A percentile compares a stretch with the other conserved stretches of the same genome.
Evolutionary conservation across 2,329 filamentous ascomycete genomes (phyloP).

Genomic region (Chrysoporthe cubensis): DNA sequence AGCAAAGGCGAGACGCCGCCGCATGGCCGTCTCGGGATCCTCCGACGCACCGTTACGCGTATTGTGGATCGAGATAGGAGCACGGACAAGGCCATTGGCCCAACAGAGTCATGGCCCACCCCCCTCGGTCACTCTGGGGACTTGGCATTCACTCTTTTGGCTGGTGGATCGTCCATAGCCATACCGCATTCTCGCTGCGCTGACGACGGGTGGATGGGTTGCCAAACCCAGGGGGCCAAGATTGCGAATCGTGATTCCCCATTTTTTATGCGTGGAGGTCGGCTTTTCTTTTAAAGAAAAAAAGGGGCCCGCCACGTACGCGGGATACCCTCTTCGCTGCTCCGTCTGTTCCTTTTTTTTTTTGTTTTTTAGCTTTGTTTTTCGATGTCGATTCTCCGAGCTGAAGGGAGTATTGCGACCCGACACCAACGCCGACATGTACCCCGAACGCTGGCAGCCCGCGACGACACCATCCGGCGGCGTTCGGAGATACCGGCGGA

Average conservation of each 20-base stretch:
- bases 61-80: neutral
- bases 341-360: neutral
- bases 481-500: neutral
- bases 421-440: neutral
- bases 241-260: constrained; percentile 1
- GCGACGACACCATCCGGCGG: neutral
- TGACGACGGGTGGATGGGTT: neutral
- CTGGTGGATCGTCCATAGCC: neutral
- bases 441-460: neutral
- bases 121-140: neutral
- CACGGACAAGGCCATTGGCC: neutral
- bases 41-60: constrained; percentile 7
- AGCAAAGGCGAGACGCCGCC: neutral
- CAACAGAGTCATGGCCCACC: neutral
- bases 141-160: neutral
- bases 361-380: neutral
- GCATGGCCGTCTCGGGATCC: neutral
- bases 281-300: neutral
- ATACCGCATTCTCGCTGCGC: neutral
- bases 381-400: neutral
- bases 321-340: neutral
- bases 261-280: neutral
- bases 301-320: neutral
- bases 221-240: neutral
- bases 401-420: neutral